These are phyloP conservation scores for Trapa bicornis DNA, from an alignment of 345 rosid genomes.

Conservation along the genomic window DNA sequence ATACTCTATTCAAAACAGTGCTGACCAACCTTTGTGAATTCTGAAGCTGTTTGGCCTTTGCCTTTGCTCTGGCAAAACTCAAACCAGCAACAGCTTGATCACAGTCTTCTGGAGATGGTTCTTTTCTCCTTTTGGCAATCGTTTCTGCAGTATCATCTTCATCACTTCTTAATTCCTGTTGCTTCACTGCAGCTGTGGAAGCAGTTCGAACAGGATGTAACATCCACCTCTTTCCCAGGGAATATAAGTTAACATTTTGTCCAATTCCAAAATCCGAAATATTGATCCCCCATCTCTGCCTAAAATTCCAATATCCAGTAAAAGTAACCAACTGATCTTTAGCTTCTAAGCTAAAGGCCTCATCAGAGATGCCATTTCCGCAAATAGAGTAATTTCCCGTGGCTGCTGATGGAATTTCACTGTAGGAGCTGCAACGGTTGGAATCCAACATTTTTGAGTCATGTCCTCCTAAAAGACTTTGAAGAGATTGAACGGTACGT, in stretches of 20 bases:
- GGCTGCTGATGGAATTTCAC: conserved; percentile 9
- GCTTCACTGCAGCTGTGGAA: conserved; percentile 49
- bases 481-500: conserved; percentile 21
- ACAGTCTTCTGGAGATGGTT: conserved; percentile 67
- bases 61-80: conserved; percentile 53
- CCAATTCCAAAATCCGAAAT: conserved; percentile 17
- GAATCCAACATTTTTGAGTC: conserved; percentile 18
- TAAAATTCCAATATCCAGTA: conserved; percentile 15
- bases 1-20: conserved; percentile 27
- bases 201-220: conserved; percentile 27
- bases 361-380: conserved; percentile 11
- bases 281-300: conserved; percentile 14
- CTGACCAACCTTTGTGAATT: conserved; percentile 34
- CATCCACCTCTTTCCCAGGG: conserved; percentile 23
- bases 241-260: conserved; percentile 16
- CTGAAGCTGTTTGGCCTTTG: conserved; percentile 45
- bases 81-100: conserved; percentile 67
- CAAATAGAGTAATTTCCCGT: conserved; percentile 5
- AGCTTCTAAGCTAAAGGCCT: conserved; percentile 4
- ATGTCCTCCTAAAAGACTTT: conserved; percentile 17
- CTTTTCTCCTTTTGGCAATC: conserved; percentile 35
- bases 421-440: conserved; percentile 12
- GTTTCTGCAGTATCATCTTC: conserved; percentile 40
- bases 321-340: conserved; percentile 15
- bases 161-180: conserved; percentile 39